These are phyloP conservation scores for Cryptosporidium ubiquitum DNA, from an alignment of 169 alveolate species.

Conservation along the genomic window DNA sequence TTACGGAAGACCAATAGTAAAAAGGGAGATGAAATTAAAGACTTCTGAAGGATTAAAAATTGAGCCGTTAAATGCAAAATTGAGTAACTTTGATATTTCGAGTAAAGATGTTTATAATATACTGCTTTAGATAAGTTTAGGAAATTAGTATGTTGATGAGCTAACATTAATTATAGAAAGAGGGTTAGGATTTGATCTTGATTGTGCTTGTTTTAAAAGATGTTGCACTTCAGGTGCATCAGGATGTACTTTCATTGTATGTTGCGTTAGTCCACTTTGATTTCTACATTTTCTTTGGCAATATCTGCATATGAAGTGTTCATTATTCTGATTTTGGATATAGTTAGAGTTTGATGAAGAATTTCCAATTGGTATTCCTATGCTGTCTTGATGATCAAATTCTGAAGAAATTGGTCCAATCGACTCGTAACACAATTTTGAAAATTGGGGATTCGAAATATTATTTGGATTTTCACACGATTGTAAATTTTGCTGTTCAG, in stretches of 20 bases:
- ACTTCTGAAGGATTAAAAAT: not conserved
- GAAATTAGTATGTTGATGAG: constrained; percentile 5
- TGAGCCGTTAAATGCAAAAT: constrained; percentile 13
- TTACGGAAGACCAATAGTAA: constrained; percentile 40
- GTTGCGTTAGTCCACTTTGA: constrained; percentile 74
- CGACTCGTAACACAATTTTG: constrained; percentile 19
- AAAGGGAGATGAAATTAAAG: constrained; percentile 33
- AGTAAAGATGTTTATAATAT: constrained; percentile 51
- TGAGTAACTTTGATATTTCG: not conserved
- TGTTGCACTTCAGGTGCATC: constrained; percentile 75
- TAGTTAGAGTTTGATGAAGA: constrained; percentile 13
- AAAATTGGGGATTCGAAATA: not conserved
- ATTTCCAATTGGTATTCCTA: constrained; percentile 31
- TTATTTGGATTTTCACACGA: constrained; percentile 10
- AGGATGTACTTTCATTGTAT: constrained; percentile 73
- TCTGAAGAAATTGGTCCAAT: constrained; percentile 14
- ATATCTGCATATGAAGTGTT: constrained; percentile 65
- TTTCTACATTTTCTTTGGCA: constrained; percentile 72
- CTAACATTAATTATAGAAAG: constrained; percentile 50
- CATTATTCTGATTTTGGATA: constrained; percentile 45
- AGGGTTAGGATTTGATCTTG: constrained; percentile 64
- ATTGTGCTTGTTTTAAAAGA: constrained; percentile 67
- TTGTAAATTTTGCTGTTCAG: constrained; percentile 18
- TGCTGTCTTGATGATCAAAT: constrained; percentile 21
- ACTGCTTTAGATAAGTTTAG: constrained; percentile 1